Evolutionary conservation across 2,329 filamentous ascomycete species (phyloP).

Genomic region (Hirsutella minnesotensis): DNA sequence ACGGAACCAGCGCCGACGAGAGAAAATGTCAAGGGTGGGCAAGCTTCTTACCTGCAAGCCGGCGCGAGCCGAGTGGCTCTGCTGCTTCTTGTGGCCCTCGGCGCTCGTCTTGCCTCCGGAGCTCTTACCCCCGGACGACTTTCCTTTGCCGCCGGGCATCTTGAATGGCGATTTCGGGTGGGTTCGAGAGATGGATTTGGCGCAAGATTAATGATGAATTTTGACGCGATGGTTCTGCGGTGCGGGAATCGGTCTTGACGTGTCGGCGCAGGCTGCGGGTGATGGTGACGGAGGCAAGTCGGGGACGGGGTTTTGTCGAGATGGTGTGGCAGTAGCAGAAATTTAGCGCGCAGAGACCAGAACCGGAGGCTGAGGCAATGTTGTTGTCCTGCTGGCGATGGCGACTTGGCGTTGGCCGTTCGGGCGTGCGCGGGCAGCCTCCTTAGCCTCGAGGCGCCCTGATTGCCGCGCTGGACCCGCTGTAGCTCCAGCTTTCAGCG

Average conservation of each 20-base stretch:
- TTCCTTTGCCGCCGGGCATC: constrained; percentile 89
- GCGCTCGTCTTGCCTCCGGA: constrained; percentile 62
- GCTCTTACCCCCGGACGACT: constrained; percentile 80
- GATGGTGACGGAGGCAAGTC: constrained; percentile 4
- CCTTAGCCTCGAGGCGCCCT: neutral
- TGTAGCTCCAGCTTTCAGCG: no score
- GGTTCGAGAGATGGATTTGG: neutral
- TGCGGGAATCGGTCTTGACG: no score
- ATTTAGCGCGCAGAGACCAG: constrained; percentile 8
- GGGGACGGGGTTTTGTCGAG: constrained; percentile 3
- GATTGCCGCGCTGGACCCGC: no score
- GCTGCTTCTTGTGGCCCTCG: constrained; percentile 69
- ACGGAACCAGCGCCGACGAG: neutral
- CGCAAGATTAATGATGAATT: neutral
- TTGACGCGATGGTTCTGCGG: neutral
- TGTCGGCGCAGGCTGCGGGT: neutral
- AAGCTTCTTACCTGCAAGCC: constrained; percentile 68
- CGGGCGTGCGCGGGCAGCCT: neutral
- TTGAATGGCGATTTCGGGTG: constrained; percentile 1
- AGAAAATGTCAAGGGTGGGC: neutral
- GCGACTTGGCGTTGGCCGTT: neutral
- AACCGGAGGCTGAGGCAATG: constrained; percentile 2
- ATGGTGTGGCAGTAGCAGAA: constrained; percentile 9
- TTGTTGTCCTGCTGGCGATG: constrained; percentile 5
- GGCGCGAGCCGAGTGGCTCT: constrained; percentile 92